phyloP scores from a whole-genome alignment of 257 asterid genomes.

The Capsicum rhomboideum region DNA sequence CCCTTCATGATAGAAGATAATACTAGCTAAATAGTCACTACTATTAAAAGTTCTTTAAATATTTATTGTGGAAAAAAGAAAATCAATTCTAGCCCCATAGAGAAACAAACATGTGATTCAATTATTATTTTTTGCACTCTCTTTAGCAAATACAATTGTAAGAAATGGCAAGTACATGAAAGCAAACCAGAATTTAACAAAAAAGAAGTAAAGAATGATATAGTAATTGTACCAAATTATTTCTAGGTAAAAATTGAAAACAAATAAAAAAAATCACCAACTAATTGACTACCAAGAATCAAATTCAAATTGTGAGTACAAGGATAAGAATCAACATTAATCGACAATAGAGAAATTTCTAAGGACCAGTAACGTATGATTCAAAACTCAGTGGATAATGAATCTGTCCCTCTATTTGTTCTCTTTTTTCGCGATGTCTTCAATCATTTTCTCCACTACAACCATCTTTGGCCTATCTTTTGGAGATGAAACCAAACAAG shows the following conservation, averaged over 20 bases:
- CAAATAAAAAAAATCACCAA: neutral
- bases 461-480: slow-evolving; percentile 32
- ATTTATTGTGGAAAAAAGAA: neutral
- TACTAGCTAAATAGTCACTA: neutral
- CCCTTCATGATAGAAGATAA: neutral
- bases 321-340: neutral
- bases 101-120: neutral
- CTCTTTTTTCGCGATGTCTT: slow-evolving; percentile 9
- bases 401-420: neutral
- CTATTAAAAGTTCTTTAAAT: neutral
- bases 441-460: slow-evolving; percentile 19
- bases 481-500: slow-evolving; percentile 25
- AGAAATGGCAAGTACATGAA: neutral
- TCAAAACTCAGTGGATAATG: neutral
- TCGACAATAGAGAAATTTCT: neutral
- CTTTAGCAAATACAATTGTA: neutral
- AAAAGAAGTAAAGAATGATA: neutral
- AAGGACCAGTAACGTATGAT: too few relatives aligned
- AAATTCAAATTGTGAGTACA: neutral
- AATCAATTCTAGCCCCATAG: neutral
- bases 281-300: neutral
- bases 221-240: neutral
- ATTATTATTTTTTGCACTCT: neutral
- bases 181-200: neutral
- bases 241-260: neutral